Base-by-base conservation (phyloP, 768 basidiomycete species). In the Roridomyces roridus region DNA sequence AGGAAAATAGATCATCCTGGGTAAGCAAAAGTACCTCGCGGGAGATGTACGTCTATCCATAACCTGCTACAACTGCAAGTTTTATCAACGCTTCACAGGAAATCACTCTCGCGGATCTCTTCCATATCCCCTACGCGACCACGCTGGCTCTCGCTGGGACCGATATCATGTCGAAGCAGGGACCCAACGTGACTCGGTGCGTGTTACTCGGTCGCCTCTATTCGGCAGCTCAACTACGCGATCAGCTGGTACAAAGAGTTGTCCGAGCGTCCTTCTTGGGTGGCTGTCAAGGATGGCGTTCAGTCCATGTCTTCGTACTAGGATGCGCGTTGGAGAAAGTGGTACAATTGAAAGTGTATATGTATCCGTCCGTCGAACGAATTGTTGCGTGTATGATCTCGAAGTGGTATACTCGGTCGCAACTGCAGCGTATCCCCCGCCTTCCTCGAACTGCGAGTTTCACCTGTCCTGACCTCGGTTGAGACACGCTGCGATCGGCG, bases 201-300 rank as follows among this genome's bases (percentile, higher is more conserved):
- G 2, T 17, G 39, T 34, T 24, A 12, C 14, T 12, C 23, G 29
- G 4, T 28, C 0, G 34, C 17, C 28, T 31, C 39, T 7, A 14
- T 24, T 25, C 31, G 11, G 17, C 8, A n/a, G 35, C 15, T 47
- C 24, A 29, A n/a, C n/a, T n/a, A 24, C 15, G 23, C 46, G 12
- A 6, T 6, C 24, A 77, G 82, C 51, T 85, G 84, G 84, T 85
- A 78, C 77, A 75, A 78, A 51, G 81, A 77, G 18, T 68, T 86
- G 42, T 69, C 71, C 11, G 68, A 77, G 14, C 73, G 83, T 46
- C 69, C 75, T 12, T 71, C 83, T 2, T 86, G 84, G 84, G 59
- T 66, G 50, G 74, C 77, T 0, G 78, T 82, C 34, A 78, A 80
- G 67, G 68, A 73, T 12, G 75, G 75, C 1, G 68, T 67, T 23